Percentiles rank a stretch among this genome's conserved stretches.
Conservation (phyloP, 108 stramenopile species). For the Skeletonema menzelii region DNA sequence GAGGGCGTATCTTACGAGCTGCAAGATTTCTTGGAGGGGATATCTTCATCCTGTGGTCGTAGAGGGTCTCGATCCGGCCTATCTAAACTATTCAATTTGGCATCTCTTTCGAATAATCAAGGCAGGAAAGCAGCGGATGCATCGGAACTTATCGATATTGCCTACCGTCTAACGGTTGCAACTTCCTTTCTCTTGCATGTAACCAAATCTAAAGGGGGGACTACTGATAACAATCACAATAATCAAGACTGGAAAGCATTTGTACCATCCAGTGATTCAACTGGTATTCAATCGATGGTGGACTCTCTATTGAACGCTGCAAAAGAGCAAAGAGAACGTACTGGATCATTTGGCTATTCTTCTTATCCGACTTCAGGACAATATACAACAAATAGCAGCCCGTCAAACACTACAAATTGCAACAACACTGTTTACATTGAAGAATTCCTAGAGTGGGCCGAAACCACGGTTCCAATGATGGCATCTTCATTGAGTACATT, state of each 20-base stretch:
- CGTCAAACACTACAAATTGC: not conserved
- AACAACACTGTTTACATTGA: constrained; percentile 40
- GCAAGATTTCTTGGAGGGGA: constrained; percentile 32
- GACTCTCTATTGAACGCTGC: constrained; percentile 29
- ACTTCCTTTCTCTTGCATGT: constrained; percentile 27
- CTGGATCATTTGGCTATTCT: constrained; percentile 19
- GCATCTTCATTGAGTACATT: constrained; percentile 67
- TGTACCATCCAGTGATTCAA: constrained; percentile 15
- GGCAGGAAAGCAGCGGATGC: constrained; percentile 18
- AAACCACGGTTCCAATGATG: constrained; percentile 69
- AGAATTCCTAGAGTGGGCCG: constrained; percentile 74
- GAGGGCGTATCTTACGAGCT: constrained; percentile 2
- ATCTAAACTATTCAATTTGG: constrained; percentile 23
- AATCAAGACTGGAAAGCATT: constrained; percentile 9
- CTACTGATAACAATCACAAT: not conserved
- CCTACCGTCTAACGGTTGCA: constrained; percentile 39
- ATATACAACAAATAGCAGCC: not conserved
- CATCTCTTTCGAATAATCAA: not conserved
- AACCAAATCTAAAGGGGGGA: not conserved
- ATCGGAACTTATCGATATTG: constrained; percentile 18
- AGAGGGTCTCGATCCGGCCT: constrained; percentile 33
- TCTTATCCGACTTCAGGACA: constrained; percentile 38
- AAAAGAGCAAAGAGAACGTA: constrained; percentile 17
- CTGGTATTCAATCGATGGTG: constrained; percentile 30
- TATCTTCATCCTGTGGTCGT: constrained; percentile 34